Evolutionary conservation across 768 basidiomycete species (phyloP).

Genomic region (Glaciozyma martinii): DNA sequence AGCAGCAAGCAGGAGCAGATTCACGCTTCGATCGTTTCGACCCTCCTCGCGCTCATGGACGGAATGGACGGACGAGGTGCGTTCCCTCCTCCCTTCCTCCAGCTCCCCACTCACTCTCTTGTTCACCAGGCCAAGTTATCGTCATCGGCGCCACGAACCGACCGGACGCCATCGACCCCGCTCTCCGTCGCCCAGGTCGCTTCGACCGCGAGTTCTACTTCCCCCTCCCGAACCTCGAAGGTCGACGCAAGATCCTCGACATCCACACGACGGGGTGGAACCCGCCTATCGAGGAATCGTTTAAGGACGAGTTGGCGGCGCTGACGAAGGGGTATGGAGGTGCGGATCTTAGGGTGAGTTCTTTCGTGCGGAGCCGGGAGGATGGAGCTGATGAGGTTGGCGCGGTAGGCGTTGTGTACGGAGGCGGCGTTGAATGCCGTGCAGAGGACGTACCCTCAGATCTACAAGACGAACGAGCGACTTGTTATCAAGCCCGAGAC

Average conservation of each 20-base stretch:
- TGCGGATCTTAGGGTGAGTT: conserved; percentile 80
- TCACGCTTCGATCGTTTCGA: conserved; percentile 94
- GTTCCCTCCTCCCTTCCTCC: conserved; percentile 4
- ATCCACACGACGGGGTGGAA: conserved; percentile 89
- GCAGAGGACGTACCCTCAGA: conserved; percentile 90
- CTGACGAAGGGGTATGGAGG: conserved; percentile 96
- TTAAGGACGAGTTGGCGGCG: conserved; percentile 62
- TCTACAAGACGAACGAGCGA: conserved; percentile 84
- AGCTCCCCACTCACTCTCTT: neutral
- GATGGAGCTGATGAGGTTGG: neutral
- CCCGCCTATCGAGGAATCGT: conserved; percentile 57
- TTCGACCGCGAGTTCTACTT: conserved; percentile 99
- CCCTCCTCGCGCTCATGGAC: conserved; percentile 93
- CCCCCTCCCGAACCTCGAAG: conserved; percentile 72
- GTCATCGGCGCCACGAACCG: conserved; percentile 97
- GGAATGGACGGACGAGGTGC: conserved; percentile 90
- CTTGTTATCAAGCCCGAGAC: conserved; percentile 73
- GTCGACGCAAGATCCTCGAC: conserved; percentile 73
- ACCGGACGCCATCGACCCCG: conserved; percentile 96
- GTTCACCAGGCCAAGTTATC: conserved; percentile 64
- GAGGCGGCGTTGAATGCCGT: conserved; percentile 95
- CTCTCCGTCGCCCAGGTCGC: conserved; percentile 80
- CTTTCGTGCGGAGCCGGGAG: neutral
- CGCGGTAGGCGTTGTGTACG: conserved; percentile 85
- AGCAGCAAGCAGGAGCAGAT: conserved; percentile 99